Base-by-base conservation (phyloP, 139 green algal genomes). In the Limnomonas spitsbergensis region DNA sequence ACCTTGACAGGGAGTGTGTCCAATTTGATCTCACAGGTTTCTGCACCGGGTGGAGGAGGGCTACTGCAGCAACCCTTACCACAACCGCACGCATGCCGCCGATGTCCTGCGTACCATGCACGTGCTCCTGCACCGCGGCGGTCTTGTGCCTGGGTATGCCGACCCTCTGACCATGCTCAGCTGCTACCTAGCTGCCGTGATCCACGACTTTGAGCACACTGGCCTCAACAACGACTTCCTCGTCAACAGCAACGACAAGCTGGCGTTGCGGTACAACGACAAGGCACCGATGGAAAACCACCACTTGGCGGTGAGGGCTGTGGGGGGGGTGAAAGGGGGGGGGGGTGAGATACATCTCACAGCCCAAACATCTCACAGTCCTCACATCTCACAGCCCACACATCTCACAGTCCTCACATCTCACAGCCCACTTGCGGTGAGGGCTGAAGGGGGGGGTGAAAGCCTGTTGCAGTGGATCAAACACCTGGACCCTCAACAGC, bases 201-300 rank as follows among this genome's bases (percentile, higher is more conserved):
- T 80, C 6, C 75, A 80, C 20, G 68, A 75, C 36, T 75, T 75
- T 52, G 68, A 75, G 36, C 68, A 75, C 68, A 27, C 6, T 6
- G 86, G 86, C n/a, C 37, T 86, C 29, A 89, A 81, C 54, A 90
- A 90, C 79, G 79, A 86, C 80, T 90, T 86, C 81, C 79, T 90
- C 31, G 80, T 90, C 76, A 75, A 66, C 66, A 84, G 0, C 39
- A 56, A 52, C 53, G 54, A 87, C 66, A n/a, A 61, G 35, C 71
- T 87, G 1, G 82, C 82, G 0, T 4, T 87, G 3, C 75, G 53
- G 2, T 87, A 84, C 78, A 87, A 87, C 54, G 73, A 84, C 66
- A 76, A 69, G 34, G 81, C 83, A 0, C 83, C 79, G 70, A 47
- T 89, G 82, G 88, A 92, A 82, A 90, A 91, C 78, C 84, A 90